These are phyloP conservation scores for Pythium phragmiticola DNA, from an alignment of 352 stramenopile species.

Conservation along the genomic window DNA sequence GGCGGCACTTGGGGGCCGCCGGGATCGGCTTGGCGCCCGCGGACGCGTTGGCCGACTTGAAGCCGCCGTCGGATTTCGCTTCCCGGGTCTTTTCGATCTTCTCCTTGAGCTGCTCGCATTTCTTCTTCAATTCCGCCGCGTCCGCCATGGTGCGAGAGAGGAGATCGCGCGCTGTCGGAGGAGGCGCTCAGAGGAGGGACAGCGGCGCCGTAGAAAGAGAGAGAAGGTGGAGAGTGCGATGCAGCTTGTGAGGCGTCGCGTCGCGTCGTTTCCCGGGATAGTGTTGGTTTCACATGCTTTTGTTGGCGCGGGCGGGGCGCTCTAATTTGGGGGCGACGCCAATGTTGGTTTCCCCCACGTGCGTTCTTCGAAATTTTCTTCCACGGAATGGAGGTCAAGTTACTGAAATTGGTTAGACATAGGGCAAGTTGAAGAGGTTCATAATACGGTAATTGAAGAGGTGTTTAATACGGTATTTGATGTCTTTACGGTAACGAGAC, in stretches of 20 bases:
- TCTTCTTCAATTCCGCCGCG: conserved; percentile 82
- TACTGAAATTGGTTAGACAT: neutral
- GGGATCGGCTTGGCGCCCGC: conserved; percentile 75
- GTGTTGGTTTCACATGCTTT: conserved; percentile 10
- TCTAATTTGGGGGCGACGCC: conserved; percentile 13
- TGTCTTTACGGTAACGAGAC: too few relatives aligned
- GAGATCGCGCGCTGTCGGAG: neutral
- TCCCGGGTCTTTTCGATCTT: conserved; percentile 86
- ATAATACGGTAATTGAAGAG: too few relatives aligned
- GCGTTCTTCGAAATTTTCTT: conserved; percentile 7
- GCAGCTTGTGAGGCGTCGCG: conserved; percentile 11
- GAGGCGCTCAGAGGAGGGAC: neutral
- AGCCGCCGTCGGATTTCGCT: conserved; percentile 74
- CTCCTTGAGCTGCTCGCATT: conserved; percentile 83
- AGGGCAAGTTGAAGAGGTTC: neutral
- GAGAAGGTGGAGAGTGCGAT: neutral
- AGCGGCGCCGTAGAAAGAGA: neutral
- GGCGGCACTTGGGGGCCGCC: conserved; percentile 88
- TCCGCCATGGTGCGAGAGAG: conserved; percentile 52
- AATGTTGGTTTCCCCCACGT: neutral
- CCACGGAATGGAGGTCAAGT: neutral
- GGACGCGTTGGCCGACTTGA: conserved; percentile 58
- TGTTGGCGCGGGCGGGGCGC: conserved; percentile 8
- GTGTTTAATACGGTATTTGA: too few relatives aligned
- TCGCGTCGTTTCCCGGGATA: conserved; percentile 4